Evolutionary conservation across 1,139 yeast species (phyloP).

Genomic region (Yamadazyma jaroonii): DNA sequence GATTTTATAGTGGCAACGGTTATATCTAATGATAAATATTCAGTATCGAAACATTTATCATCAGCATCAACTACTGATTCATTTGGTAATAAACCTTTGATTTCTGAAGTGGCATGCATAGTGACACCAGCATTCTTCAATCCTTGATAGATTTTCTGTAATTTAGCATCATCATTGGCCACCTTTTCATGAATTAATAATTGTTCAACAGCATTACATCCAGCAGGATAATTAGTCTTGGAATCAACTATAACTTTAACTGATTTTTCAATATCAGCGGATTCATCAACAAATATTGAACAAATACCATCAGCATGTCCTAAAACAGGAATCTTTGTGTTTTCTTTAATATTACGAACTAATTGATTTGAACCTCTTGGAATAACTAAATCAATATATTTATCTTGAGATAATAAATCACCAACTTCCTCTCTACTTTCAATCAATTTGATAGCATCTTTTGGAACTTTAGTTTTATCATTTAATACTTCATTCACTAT

Average conservation of each 20-base stretch:
- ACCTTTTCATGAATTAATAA: slow-evolving; percentile 62
- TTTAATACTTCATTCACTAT: slow-evolving; percentile 62
- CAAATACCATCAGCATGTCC: slow-evolving; percentile 99
- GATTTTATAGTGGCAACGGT: slow-evolving; percentile 64
- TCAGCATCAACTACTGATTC: slow-evolving; percentile 35
- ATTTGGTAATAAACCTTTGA: slow-evolving; percentile 24
- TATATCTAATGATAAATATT: slow-evolving; percentile 77
- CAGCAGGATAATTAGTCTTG: slow-evolving; percentile 96
- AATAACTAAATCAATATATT: slow-evolving; percentile 88
- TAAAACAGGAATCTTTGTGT: slow-evolving; percentile 91
- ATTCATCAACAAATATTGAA: slow-evolving; percentile 75
- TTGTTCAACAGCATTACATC: slow-evolving; percentile 95
- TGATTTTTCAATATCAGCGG: slow-evolving; percentile 77
- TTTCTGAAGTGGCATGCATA: slow-evolving; percentile 60
- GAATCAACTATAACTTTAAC: slow-evolving; percentile 74
- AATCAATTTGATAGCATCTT: slow-evolving; percentile 78
- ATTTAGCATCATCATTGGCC: slow-evolving; percentile 28
- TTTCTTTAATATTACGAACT: slow-evolving; percentile 78
- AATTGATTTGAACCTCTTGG: slow-evolving; percentile 95
- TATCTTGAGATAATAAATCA: slow-evolving; percentile 79
- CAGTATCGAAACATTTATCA: slow-evolving; percentile 70
- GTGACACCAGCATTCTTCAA: slow-evolving; percentile 68
- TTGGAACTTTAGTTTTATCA: slow-evolving; percentile 65
- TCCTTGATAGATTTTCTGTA: slow-evolving; percentile 43
- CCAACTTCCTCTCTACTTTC: slow-evolving; percentile 88